Evolutionary conservation across 305 asterid genomes (phyloP), one percentile per base, ranked within the genome.

Genomic region (Plantago lanceolata): DNA sequence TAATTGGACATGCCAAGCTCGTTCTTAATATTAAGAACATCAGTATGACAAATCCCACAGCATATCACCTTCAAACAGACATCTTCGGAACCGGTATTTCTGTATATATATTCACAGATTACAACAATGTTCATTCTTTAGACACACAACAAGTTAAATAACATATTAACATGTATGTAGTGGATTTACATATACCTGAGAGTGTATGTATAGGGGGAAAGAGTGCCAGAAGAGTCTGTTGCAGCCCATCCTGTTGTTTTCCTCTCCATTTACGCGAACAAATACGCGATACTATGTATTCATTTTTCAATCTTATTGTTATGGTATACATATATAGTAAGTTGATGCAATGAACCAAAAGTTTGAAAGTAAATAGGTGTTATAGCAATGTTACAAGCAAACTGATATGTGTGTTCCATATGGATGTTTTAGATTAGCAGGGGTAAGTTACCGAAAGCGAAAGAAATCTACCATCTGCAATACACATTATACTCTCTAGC

Each of bases 1-100:
- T 87, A 92, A 63, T 77, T 85, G 75, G 97, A 92, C 94, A 81
- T 87, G 84, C 98, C 96, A 20, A 92, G 96, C 33, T 92, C 94
- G 71, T 92, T 92, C 65, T 89, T 92, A 65, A 79, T 19, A 77
- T 92, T 96, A 59, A 89, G 97, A 79, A 89, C 20, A 73, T 92
- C 98, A 0, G 85, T 81, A 64, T 92, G 98, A 74, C 98, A 92
- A 69, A 92, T 69, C 61, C 98, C 98, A 70, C 97, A 92, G 78
- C 82, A 82, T 19, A 80, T 73, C 68, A 92, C 96, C 77, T 73
- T 92, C 78, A 89, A 61, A 67, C 75, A 82, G 53, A 92, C 94
- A 79, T 89, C 98, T 64, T 85, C 94, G 54, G 83, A 64, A 19
- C 94, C 96, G 0, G 96, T 89, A 50, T 73, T 74, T 57, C 98